Evolutionary conservation across 495 filamentous ascomycete genomes (phyloP).

Genomic region (Penicillium longicatenatum): DNA sequence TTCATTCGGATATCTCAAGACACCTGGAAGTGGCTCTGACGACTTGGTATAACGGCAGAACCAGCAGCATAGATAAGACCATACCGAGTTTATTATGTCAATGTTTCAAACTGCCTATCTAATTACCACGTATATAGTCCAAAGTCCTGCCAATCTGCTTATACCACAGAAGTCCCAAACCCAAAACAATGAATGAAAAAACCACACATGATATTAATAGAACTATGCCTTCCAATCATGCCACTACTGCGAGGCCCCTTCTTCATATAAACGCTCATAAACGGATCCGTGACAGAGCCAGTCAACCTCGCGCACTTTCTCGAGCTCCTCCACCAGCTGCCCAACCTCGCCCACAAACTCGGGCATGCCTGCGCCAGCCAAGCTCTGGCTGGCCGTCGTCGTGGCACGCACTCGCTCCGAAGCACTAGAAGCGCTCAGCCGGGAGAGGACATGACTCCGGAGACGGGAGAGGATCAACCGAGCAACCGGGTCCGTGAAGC

Average conservation of each 20-base stretch:
- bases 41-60: no score
- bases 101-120: neutral
- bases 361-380: slow-evolving; percentile 77
- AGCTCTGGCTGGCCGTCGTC: slow-evolving; percentile 77
- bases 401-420: slow-evolving; percentile 81
- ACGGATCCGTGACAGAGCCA: slow-evolving; percentile 74
- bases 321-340: slow-evolving; percentile 76
- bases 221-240: slow-evolving; percentile 1
- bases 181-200: neutral
- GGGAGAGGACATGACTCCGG: slow-evolving; percentile 70
- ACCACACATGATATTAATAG: slow-evolving; percentile 9
- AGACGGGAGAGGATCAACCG: slow-evolving; percentile 76
- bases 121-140: slow-evolving; percentile 6
- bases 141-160: slow-evolving; percentile 19
- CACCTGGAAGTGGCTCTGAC: no score
- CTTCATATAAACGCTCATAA: slow-evolving; percentile 69
- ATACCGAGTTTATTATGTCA: no score
- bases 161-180: slow-evolving; percentile 2
- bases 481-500: slow-evolving; percentile 76
- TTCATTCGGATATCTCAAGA: no score
- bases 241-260: slow-evolving; percentile 30
- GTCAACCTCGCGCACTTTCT: slow-evolving; percentile 75
- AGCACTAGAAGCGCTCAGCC: slow-evolving; percentile 73
- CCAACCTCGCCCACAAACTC: slow-evolving; percentile 90
- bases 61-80: no score